Base-by-base conservation (phyloP, 306 rosid genomes). In the Vicia villosa region DNA sequence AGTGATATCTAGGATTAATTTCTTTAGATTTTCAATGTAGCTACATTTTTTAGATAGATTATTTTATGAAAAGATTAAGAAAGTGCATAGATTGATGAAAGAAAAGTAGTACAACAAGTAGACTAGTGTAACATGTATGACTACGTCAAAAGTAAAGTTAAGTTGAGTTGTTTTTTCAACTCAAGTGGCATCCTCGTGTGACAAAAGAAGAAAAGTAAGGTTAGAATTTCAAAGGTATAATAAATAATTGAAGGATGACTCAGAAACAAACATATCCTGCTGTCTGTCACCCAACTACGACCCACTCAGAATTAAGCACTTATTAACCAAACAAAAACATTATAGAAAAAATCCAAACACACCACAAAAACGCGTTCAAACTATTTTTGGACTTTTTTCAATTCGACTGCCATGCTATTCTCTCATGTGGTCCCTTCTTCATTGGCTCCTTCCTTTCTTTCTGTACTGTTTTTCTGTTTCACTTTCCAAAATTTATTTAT, bases 201-300 rank as follows among this genome's bases (percentile, higher is more conserved):
- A 13, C 5, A 57, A 8, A 13, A 6, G 20, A 7, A 26, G 16
- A 45, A 14, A 14, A 45, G 51, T 57, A 57, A 11, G 43, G 6
- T 32, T 59, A 4, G 0, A 55, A 6, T 22, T 54, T 21, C 3
- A 12, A 58, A 58, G 22, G 19, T 14, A 43, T 15, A 45, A 45
- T 45, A 10, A 34, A 56, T 32, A 60, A 81, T 81, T 79, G 85
- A 72, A 76, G 69, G 68, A 13, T 73, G 79, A 77, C 43, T 81
- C 79, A 73, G 26, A 57, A 8, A 15, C 52, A 45, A 66, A 54
- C 36, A 22, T 10, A 54, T 64, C 10, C 5, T 34, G 22, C 64
- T 72, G 60, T 60, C 78, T 72, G 54, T 78, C 83, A 68, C 75
- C 79, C 79, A 79, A 73, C 70, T 72, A 41, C 82, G 74, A 73